These are phyloP conservation scores for Plantago major DNA, from an alignment of 257 asterid species.

Conservation along the genomic window DNA sequence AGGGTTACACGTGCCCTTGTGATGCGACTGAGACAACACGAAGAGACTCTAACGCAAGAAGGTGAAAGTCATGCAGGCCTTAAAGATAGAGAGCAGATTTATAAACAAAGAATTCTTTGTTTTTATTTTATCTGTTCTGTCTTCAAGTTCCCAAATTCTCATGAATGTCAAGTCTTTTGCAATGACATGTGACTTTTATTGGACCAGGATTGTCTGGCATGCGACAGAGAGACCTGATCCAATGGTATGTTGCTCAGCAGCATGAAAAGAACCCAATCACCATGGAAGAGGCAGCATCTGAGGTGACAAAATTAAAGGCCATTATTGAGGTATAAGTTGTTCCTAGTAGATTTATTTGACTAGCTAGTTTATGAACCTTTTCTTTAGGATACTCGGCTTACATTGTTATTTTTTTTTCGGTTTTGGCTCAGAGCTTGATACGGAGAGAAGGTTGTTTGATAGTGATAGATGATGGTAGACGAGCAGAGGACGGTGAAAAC, in stretches of 20 bases:
- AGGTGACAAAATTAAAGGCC: slow-evolving; percentile 73
- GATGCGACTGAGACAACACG: slow-evolving; percentile 79
- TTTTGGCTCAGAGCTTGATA: slow-evolving; percentile 63
- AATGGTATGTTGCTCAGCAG: slow-evolving; percentile 83
- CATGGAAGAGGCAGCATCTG: slow-evolving; percentile 79
- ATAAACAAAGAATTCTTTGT: neutral
- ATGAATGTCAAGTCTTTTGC: neutral
- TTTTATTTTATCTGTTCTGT: too few species aligned
- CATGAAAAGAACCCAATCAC: slow-evolving; percentile 62
- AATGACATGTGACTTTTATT: slow-evolving; percentile 15
- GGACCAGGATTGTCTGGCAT: slow-evolving; percentile 80
- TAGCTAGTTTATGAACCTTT: neutral
- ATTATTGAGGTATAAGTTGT: slow-evolving; percentile 64
- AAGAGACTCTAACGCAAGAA: slow-evolving; percentile 55
- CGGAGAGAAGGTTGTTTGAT: slow-evolving; percentile 87
- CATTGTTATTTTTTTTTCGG: neutral
- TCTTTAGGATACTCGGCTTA: neutral
- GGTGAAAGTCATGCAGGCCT: slow-evolving; percentile 34
- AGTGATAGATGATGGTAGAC: slow-evolving; percentile 81
- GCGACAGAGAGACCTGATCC: slow-evolving; percentile 84
- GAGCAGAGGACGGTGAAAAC: slow-evolving; percentile 45
- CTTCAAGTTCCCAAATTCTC: slow-evolving; percentile 3
- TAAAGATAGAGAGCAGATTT: neutral
- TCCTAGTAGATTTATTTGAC: neutral
- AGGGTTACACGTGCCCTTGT: slow-evolving; percentile 85